phyloP scores from a whole-genome alignment of 2,329 filamentous ascomycete genomes.

The Calonectria multiphialidica region DNA sequence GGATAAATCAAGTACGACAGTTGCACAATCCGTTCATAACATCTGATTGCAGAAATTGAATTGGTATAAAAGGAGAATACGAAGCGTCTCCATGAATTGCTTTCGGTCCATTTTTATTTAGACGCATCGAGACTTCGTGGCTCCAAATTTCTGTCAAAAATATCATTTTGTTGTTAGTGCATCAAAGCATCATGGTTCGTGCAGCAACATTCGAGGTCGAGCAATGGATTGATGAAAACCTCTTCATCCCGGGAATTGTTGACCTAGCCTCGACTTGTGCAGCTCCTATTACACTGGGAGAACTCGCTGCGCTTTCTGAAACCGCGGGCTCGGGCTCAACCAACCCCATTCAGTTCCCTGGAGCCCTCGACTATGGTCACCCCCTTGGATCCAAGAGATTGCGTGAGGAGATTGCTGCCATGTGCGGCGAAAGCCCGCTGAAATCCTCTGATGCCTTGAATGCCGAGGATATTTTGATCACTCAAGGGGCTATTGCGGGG shows the following conservation, averaged over 20 bases:
- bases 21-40: not conserved
- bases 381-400: conserved; percentile 4
- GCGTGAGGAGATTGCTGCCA: not conserved
- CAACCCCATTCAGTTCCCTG: not conserved
- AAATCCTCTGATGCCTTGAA: not conserved
- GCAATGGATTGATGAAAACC: conserved; percentile 4
- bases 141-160: not conserved
- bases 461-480: not conserved
- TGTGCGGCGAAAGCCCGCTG: not conserved
- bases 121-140: not conserved
- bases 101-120: not conserved
- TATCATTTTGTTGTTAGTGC: conserved; percentile 14
- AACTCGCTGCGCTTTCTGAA: not conserved
- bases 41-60: not conserved
- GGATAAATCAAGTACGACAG: not conserved
- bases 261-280: conserved; percentile 12
- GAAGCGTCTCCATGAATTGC: not conserved
- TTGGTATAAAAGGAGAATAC: not conserved
- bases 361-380: not conserved
- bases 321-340: too few relatives aligned
- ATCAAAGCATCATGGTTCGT: not conserved
- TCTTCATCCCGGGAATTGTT: not conserved
- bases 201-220: conserved; percentile 10
- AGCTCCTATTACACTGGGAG: not conserved
- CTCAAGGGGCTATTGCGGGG: conserved; percentile 14